Percentiles rank a stretch among this genome's conserved stretches.
phyloP scores from a whole-genome alignment of 2,329 filamentous ascomycete genomes.

The Cyphellophora attinorum region DNA sequence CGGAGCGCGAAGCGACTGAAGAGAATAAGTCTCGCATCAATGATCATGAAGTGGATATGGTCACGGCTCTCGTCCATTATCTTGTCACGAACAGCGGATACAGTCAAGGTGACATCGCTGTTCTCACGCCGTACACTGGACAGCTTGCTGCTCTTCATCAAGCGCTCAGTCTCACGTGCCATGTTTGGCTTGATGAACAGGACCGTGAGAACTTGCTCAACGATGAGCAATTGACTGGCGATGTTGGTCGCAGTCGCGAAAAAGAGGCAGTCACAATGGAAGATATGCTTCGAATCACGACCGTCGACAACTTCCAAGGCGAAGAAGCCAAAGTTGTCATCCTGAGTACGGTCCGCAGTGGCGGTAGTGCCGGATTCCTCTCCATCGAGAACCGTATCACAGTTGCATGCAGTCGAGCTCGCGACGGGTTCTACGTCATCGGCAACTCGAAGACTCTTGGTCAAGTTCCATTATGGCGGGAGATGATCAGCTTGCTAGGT shows the following conservation, averaged over 20 bases:
- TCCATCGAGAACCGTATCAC: conserved; percentile 53
- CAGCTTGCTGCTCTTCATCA: conserved; percentile 50
- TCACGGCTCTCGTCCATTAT: conserved; percentile 52
- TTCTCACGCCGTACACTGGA: conserved; percentile 54
- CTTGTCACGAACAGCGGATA: conserved; percentile 57
- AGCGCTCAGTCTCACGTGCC: conserved; percentile 37
- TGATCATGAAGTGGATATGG: conserved; percentile 53
- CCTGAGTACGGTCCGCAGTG: conserved; percentile 62
- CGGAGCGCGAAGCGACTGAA: conserved; percentile 26
- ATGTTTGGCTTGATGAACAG: conserved; percentile 13
- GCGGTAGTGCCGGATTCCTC: conserved; percentile 58
- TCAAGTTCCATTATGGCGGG: conserved; percentile 53
- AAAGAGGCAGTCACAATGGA: conserved; percentile 19
- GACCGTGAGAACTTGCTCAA: conserved; percentile 54
- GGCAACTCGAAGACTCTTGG: conserved; percentile 53
- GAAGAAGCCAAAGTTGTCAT: conserved; percentile 65
- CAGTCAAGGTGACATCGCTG: conserved; percentile 51
- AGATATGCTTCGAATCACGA: conserved; percentile 46
- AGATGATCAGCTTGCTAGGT: conserved; percentile 46
- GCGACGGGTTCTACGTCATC: conserved; percentile 63
- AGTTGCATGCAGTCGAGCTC: conserved; percentile 56
- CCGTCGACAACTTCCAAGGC: conserved; percentile 68
- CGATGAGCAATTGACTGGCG: conserved; percentile 25
- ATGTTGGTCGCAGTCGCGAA: conserved; percentile 21
- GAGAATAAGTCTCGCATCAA: conserved; percentile 38